Evolutionary conservation across 306 rosid species (phyloP).

Genomic region (Castanea sativa): DNA sequence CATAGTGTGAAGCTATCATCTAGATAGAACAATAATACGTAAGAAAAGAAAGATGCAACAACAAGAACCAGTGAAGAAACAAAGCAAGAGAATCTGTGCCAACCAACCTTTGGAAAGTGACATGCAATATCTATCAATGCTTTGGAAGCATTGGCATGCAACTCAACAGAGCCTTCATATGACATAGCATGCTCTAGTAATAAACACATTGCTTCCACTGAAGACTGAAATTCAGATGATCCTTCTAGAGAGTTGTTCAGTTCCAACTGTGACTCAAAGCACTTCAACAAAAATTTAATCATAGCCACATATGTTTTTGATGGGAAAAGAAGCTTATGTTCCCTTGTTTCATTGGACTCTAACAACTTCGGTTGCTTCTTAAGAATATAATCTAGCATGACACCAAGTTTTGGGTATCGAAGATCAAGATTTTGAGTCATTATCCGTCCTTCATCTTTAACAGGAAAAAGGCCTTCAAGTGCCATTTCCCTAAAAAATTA

Average conservation of each 20-base stretch:
- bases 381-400: constrained; percentile 73
- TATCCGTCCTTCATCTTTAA: constrained; percentile 42
- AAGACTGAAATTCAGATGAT: constrained; percentile 45
- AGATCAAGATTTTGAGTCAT: constrained; percentile 34
- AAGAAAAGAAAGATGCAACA: constrained; percentile 4
- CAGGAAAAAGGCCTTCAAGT: constrained; percentile 74
- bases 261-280: constrained; percentile 73
- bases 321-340: constrained; percentile 70
- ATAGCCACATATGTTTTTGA: constrained; percentile 65
- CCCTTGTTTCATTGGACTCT: constrained; percentile 64
- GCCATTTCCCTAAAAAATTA: constrained; percentile 78
- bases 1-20: constrained; percentile 72
- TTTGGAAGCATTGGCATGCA: constrained; percentile 84
- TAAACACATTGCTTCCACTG: constrained; percentile 65
- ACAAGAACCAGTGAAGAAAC: constrained; percentile 7
- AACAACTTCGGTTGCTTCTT: constrained; percentile 70
- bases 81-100: constrained; percentile 19
- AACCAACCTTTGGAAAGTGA: constrained; percentile 73
- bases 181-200: constrained; percentile 88
- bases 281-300: constrained; percentile 74
- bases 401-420: constrained; percentile 65
- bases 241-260: constrained; percentile 39
- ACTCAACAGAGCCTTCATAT: constrained; percentile 81
- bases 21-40: constrained; percentile 38
- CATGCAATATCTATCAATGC: constrained; percentile 75